These are phyloP conservation scores for Lactifluus piperatus DNA, from an alignment of 768 basidiomycete genomes.

Conservation along the genomic window DNA sequence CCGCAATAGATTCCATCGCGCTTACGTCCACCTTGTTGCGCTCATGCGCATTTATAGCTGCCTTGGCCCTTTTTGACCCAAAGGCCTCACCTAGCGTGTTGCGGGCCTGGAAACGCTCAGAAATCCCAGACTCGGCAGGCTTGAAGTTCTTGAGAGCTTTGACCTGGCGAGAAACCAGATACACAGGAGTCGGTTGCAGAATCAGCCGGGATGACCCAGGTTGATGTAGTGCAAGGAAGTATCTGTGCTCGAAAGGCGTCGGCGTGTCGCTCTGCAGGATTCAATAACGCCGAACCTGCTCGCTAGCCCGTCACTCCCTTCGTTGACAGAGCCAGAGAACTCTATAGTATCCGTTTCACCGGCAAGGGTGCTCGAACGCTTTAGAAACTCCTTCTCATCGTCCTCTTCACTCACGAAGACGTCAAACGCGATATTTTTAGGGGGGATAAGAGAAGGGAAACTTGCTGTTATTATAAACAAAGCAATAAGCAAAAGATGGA, in stretches of 20 bases:
- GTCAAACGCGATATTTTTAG: slow-evolving; percentile 49
- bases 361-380: slow-evolving; percentile 42
- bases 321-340: slow-evolving; percentile 60
- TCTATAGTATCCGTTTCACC: slow-evolving; percentile 84
- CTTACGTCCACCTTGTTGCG: slow-evolving; percentile 83
- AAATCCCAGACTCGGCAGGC: slow-evolving; percentile 40
- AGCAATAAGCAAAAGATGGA: not conserved
- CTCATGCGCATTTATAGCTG: slow-evolving; percentile 74
- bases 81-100: slow-evolving; percentile 86
- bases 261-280: not conserved
- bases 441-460: slow-evolving; percentile 58
- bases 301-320: slow-evolving; percentile 41
- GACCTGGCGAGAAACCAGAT: slow-evolving; percentile 67
- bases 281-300: slow-evolving; percentile 48
- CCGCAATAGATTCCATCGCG: slow-evolving; percentile 80
- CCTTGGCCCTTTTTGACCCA: slow-evolving; percentile 90
- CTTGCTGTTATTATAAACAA: slow-evolving; percentile 32
- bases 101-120: slow-evolving; percentile 54
- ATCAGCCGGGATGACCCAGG: slow-evolving; percentile 62
- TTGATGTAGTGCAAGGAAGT: slow-evolving; percentile 77
- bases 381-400: slow-evolving; percentile 28
- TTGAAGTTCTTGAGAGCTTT: slow-evolving; percentile 71
- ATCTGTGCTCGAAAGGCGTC: slow-evolving; percentile 37
- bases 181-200: slow-evolving; percentile 56
- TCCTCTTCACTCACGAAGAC: slow-evolving; percentile 40